Base-by-base conservation (phyloP, 768 basidiomycete genomes). In the Antrodiella citrinella region DNA sequence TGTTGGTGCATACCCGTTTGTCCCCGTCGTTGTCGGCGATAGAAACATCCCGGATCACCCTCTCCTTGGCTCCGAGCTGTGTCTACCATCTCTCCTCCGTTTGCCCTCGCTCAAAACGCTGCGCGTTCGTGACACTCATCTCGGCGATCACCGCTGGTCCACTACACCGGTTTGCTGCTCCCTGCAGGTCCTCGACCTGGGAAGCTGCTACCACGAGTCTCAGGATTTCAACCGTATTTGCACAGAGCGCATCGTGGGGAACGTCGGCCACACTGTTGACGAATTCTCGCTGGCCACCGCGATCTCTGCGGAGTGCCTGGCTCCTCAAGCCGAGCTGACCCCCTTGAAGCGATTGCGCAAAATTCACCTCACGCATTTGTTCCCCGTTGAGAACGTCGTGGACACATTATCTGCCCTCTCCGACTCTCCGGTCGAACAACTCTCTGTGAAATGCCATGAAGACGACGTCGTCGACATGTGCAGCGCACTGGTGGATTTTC, bases 41-140 rank as follows among this genome's bases (percentile, higher is more conserved):
- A 68, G 48, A 71, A 83, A 57, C 72, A 86, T 60, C 78, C 81
- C 25, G 66, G 69, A 48, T 49, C 64, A 64, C 78, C 80, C 65
- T 71, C 75, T 47, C 12, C 69, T 41, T 66, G 82, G 78, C 30
- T 65, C 74, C 18, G 74, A 78, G 38, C 78, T 87, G 46, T 72
- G 69, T 18, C 75, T 88, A 1, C 84, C 85, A 1, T 79, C 76
- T 11, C 77, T 88, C 48, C 73, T 88, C 45, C 74, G 75, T 55
- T 72, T 88, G 44, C 74, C 81, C 4, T 70, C 76, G 42, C 77
- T 88, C 35, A 73, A 70, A 23, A 74, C 73, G 54, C 80, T 88
- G 55, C 72, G 72, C 40, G 78, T 88, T 57, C 75, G 74, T 50
- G 84, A 86, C 60, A 85, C 83, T 0, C 85, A 86, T 65, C 73